Evolutionary conservation across 2,329 filamentous ascomycete species (phyloP).

Genomic region (Colletotrichum coccodes): DNA sequence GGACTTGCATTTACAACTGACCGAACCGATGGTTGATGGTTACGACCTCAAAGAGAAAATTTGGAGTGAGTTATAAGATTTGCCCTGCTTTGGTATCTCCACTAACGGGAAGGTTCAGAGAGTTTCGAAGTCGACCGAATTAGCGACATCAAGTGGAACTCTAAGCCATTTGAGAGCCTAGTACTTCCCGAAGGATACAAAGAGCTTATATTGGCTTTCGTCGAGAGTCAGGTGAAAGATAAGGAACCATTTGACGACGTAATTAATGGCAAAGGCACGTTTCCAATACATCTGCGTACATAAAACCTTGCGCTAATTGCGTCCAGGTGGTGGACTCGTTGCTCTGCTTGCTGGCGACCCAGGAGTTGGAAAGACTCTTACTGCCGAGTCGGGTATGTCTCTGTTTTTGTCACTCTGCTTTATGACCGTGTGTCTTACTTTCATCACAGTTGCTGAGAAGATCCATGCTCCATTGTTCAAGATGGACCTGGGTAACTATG

Average conservation of each 20-base stretch:
- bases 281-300: too few relatives aligned
- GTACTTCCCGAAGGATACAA: constrained; percentile 61
- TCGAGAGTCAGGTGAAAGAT: constrained; percentile 53
- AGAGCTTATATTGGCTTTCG: constrained; percentile 60
- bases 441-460: constrained; percentile 45
- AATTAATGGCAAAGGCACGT: constrained; percentile 60
- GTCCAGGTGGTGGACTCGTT: constrained; percentile 41
- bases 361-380: constrained; percentile 51
- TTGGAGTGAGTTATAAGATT: constrained; percentile 42
- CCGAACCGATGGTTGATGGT: constrained; percentile 44
- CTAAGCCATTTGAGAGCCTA: constrained; percentile 57
- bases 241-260: constrained; percentile 60
- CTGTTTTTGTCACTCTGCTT: background rate
- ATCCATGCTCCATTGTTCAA: constrained; percentile 50
- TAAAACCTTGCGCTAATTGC: background rate
- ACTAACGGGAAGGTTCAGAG: background rate
- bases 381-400: constrained; percentile 43
- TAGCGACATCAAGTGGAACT: constrained; percentile 57
- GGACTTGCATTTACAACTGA: constrained; percentile 32
- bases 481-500: constrained; percentile 69
- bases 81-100: background rate
- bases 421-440: constrained; percentile 12
- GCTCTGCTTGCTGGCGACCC: constrained; percentile 46
- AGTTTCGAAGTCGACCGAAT: constrained; percentile 57
- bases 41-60: constrained; percentile 58